Evolutionary conservation across 805 yeast species (phyloP), one percentile per base, ranked within the genome.

Genomic region (Debaryomyces maramus): DNA sequence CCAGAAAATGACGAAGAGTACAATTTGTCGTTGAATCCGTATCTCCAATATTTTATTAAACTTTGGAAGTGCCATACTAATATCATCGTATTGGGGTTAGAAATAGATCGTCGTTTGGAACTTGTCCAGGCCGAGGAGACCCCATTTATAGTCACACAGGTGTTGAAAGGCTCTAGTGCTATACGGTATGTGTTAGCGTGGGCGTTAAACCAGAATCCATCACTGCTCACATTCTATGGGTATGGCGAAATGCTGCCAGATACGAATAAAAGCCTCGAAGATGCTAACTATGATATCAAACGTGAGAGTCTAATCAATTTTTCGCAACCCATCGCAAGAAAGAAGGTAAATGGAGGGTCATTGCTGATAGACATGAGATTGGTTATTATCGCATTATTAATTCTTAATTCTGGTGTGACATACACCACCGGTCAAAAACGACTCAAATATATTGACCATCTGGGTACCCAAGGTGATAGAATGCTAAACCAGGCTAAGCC

Each of bases 1-100:
- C 59, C 57, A 9, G 51, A 47, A 4, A 39, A 40, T n/a, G 29
- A 13, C 5, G 15, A 24, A 24, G 56, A 55, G 8, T 62, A 63
- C 35, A 74, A 72, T 43, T 51, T 75, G 5, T 68, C 73, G 15
- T 46, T 77, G 36, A 83, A 83, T 51, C 93, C 93, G 15, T 85
- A 81, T 51, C 53, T 80, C 34, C 75, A 75, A 15, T 67, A 72
- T 34, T 75, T 81, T 44, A 61, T 83, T 7, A 76, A 77, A 34
- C 53, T 78, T 5, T 85, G 93, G 91, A 81, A 82, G 49, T 72
- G 77, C 30, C 78, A 80, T 50, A 81, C 89, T 2, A 73, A 72
- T 43, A 70, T 81, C 2, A 70, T 85, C 1, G 57, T 77, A 7
- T 58, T 80, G 6, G 87, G 88, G 0, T 59, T 85, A 5, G 85